Conservation (phyloP, 768 basidiomycete species). For the Lactarius tabidus region DNA sequence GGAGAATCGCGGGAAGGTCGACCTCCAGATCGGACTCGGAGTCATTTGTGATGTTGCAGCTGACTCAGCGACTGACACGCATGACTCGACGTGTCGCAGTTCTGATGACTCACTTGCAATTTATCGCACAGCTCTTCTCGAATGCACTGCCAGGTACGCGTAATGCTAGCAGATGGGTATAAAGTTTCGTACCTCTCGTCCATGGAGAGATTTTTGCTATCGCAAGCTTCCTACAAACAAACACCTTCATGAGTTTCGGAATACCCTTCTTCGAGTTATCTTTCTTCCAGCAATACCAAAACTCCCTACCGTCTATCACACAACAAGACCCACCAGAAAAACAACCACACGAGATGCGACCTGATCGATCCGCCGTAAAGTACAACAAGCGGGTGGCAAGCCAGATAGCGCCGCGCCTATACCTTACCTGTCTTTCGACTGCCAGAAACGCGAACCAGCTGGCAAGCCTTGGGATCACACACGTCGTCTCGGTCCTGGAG, state of each 20-base stretch:
- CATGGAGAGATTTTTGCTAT: neutral
- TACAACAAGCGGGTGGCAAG: conserved; percentile 26
- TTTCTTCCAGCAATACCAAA: neutral
- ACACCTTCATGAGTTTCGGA: conserved; percentile 2
- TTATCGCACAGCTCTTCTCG: neutral
- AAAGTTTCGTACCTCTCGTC: neutral
- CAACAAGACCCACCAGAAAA: neutral
- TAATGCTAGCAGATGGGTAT: neutral
- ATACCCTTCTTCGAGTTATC: neutral
- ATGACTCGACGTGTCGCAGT: neutral
- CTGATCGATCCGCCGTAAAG: neutral
- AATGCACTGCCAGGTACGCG: neutral
- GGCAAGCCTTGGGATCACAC: conserved; percentile 61
- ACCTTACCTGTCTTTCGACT: conserved; percentile 58
- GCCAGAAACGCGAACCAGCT: conserved; percentile 50
- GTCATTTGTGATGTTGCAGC: neutral
- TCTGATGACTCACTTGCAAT: neutral
- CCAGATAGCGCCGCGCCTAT: conserved; percentile 47
- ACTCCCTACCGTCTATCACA: neutral
- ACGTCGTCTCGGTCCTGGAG: conserved; percentile 66
- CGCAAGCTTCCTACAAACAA: neutral
- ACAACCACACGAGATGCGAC: conserved; percentile 4
- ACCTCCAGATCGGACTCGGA: neutral
- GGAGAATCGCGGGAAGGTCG: neutral
- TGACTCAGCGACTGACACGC: neutral